These are phyloP conservation scores for Cinchona pubescens DNA, from an alignment of 257 asterid genomes.

Conservation along the genomic window DNA sequence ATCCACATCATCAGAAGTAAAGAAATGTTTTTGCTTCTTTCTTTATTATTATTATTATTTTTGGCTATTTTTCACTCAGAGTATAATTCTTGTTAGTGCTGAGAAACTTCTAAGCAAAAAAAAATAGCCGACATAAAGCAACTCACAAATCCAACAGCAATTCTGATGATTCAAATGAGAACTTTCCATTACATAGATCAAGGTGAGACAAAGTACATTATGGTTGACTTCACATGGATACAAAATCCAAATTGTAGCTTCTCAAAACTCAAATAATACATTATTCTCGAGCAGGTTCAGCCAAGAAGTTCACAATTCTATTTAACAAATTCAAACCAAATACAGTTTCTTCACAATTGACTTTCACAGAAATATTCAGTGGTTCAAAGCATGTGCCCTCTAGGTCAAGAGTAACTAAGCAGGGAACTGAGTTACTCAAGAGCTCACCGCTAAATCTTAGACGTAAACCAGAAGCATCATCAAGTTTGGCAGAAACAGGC, in stretches of 20 bases:
- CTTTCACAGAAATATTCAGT: conserved; percentile 61
- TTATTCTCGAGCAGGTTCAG: conserved; percentile 44
- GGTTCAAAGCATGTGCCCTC: conserved; percentile 77
- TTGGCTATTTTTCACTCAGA: too few relatives aligned
- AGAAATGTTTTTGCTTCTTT: too few relatives aligned
- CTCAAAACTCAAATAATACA: neutral
- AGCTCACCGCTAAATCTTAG: conserved; percentile 85
- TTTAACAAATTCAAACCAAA: conserved; percentile 87
- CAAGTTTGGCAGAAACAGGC: conserved; percentile 81
- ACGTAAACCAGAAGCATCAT: conserved; percentile 76
- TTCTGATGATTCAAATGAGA: neutral
- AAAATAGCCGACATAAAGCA: too few relatives aligned
- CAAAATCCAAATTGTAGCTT: neutral
- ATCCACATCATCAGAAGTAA: too few relatives aligned
- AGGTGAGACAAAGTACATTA: neutral
- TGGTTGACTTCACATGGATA: neutral
- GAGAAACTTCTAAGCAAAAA: too few relatives aligned
- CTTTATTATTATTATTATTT: too few relatives aligned
- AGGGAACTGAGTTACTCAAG: conserved; percentile 65
- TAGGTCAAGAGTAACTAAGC: conserved; percentile 67
- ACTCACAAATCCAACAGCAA: too few relatives aligned
- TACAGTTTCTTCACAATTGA: conserved; percentile 92
- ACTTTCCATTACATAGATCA: neutral
- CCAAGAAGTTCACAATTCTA: conserved; percentile 74
- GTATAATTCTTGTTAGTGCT: neutral